Evolutionary conservation across 2,329 filamentous ascomycete genomes (phyloP).

Genomic region (Cladosporium sp.): DNA sequence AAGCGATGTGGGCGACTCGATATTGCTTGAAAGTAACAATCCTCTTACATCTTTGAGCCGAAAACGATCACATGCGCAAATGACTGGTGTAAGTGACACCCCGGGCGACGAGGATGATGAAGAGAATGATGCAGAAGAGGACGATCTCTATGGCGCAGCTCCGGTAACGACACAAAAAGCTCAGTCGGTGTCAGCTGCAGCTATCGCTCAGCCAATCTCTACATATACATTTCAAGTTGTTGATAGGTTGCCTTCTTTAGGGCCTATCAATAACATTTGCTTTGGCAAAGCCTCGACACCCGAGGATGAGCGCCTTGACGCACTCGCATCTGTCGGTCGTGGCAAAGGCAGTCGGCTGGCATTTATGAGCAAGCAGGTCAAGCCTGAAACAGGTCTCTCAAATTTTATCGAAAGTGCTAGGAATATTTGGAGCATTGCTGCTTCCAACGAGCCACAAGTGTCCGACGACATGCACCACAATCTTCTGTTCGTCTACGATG

Average conservation of each 20-base stretch:
- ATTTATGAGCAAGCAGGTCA: conserved; percentile 72
- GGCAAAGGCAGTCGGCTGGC: conserved; percentile 67
- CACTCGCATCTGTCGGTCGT: conserved; percentile 57
- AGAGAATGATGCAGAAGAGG: conserved; percentile 52
- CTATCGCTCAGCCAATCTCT: conserved; percentile 53
- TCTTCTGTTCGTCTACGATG: conserved; percentile 29
- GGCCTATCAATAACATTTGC: conserved; percentile 71
- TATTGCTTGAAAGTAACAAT: conserved; percentile 74
- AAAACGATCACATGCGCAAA: conserved; percentile 59
- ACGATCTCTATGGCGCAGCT: conserved; percentile 63
- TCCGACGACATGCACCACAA: conserved; percentile 19
- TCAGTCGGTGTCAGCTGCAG: conserved; percentile 32
- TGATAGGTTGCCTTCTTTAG: conserved; percentile 72
- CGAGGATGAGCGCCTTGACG: conserved; percentile 40
- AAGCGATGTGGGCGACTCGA: conserved; percentile 76
- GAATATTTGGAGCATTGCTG: conserved; percentile 73
- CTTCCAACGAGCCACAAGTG: conserved; percentile 13
- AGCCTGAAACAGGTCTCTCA: conserved; percentile 65
- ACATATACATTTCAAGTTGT: conserved; percentile 67
- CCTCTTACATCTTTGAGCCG: conserved; percentile 59
- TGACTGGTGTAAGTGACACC: conserved; percentile 48
- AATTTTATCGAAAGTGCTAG: conserved; percentile 70
- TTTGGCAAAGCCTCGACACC: conserved; percentile 54
- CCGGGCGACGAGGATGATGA: conserved; percentile 55
- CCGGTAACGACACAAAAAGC: conserved; percentile 37